Evolutionary conservation across 768 basidiomycete species (phyloP).

Genomic region (Cystofilobasidium ferigula): DNA sequence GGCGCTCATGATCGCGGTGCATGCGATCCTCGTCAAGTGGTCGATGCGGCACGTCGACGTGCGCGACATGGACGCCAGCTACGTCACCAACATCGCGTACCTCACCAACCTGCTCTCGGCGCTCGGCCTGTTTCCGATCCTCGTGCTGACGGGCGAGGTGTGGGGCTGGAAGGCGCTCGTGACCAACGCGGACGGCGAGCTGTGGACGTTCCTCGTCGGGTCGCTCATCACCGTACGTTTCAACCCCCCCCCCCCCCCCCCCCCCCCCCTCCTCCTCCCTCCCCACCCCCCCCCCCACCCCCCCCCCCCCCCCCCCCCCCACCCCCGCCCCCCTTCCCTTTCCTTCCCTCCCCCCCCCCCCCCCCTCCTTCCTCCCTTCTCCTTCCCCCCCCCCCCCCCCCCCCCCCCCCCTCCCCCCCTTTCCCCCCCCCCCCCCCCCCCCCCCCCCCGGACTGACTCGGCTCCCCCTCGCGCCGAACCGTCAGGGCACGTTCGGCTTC

Average conservation of each 20-base stretch:
- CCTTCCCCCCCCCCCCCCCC: background rate
- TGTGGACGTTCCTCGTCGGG: constrained; percentile 22
- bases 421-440: too few relatives aligned
- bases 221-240: constrained; percentile 19
- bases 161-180: constrained; percentile 16
- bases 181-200: background rate
- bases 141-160: constrained; percentile 24
- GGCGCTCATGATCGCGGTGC: constrained; percentile 62
- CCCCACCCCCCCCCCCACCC: background rate
- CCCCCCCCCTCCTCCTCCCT: background rate
- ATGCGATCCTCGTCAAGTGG: constrained; percentile 62
- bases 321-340: too few relatives aligned
- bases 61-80: constrained; percentile 40
- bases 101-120: constrained; percentile 67
- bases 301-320: too few relatives aligned
- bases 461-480: too few relatives aligned
- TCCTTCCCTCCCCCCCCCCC: too few relatives aligned
- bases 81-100: constrained; percentile 62
- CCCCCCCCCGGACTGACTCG: too few relatives aligned
- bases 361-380: background rate
- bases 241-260: background rate
- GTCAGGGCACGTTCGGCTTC: constrained; percentile 69
- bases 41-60: constrained; percentile 54
- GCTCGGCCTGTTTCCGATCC: constrained; percentile 41
- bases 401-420: background rate